A percentile compares a stretch with the other conserved stretches of the same genome.
phyloP scores from a whole-genome alignment of 768 basidiomycete species.

The Mycena leptocephala region DNA sequence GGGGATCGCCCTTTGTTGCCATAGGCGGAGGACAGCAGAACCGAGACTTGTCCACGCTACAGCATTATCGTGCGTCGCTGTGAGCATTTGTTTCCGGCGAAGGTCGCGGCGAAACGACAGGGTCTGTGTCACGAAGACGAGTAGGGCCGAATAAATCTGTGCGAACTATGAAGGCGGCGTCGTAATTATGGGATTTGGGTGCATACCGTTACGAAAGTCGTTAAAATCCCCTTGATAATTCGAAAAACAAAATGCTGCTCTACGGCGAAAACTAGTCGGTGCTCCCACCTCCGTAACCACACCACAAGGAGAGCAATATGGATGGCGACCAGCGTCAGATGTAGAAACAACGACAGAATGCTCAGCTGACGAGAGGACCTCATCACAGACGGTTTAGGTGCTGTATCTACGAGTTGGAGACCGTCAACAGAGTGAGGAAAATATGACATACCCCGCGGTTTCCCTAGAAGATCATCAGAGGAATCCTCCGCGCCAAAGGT shows the following conservation, averaged over 20 bases:
- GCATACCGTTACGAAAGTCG: not conserved
- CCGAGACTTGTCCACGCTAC: not conserved
- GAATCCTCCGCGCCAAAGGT: not conserved
- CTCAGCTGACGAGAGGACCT: not conserved
- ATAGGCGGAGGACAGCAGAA: not conserved
- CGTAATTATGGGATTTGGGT: not conserved
- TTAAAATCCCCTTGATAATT: not conserved
- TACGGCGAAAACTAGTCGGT: not conserved
- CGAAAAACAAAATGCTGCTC: not conserved
- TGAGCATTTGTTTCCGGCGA: not conserved
- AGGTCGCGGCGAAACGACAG: not conserved
- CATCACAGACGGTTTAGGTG: not conserved
- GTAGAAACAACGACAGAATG: not conserved
- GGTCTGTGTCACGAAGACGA: not conserved
- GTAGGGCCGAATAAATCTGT: not conserved
- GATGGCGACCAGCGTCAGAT: not conserved
- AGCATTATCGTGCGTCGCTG: not conserved
- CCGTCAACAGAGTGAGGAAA: not conserved
- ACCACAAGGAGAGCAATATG: not conserved
- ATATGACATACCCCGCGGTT: not conserved
- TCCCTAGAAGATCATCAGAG: not conserved
- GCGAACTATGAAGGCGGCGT: not conserved
- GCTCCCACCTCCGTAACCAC: not conserved
- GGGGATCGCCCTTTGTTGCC: not conserved
- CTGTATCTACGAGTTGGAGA: not conserved